Conservation (phyloP, 805 yeast genomes). For the Candida chilensis region DNA sequence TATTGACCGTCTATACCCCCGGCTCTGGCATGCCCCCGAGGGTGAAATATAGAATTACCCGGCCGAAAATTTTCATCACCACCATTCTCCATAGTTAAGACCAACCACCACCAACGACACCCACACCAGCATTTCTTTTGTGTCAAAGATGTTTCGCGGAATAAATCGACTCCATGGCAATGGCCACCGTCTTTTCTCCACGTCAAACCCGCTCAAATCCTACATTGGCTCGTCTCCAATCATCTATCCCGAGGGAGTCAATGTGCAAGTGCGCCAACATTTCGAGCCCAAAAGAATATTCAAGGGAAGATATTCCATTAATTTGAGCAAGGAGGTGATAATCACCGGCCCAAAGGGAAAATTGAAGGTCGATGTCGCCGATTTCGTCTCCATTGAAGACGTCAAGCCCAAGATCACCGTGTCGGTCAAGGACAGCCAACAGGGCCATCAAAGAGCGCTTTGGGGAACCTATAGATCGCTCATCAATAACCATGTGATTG, state of each 20-base stretch:
- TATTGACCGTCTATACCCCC: too few relatives aligned
- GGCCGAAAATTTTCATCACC: too few relatives aligned
- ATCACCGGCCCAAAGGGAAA: constrained; percentile 75
- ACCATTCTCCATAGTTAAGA: too few relatives aligned
- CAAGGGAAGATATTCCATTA: constrained; percentile 55
- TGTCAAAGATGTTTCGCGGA: too few relatives aligned
- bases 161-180: not conserved
- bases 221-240: constrained; percentile 82
- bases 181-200: not conserved
- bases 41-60: too few relatives aligned
- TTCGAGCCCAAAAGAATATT: constrained; percentile 50
- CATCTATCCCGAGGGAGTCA: constrained; percentile 53
- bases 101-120: too few relatives aligned
- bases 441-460: constrained; percentile 70
- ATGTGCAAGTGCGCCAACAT: constrained; percentile 34
- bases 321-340: constrained; percentile 47
- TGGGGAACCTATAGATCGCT: constrained; percentile 93
- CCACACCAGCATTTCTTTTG: too few relatives aligned
- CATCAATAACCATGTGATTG: constrained; percentile 68
- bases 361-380: constrained; percentile 58
- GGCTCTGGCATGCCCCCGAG: too few relatives aligned
- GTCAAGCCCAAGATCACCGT: constrained; percentile 37
- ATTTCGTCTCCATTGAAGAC: constrained; percentile 45
- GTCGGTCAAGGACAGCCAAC: constrained; percentile 42
- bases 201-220: constrained; percentile 22